These are phyloP conservation scores for Trypanosoma grayi DNA, from an alignment of 208 protist species.

Conservation along the genomic window DNA sequence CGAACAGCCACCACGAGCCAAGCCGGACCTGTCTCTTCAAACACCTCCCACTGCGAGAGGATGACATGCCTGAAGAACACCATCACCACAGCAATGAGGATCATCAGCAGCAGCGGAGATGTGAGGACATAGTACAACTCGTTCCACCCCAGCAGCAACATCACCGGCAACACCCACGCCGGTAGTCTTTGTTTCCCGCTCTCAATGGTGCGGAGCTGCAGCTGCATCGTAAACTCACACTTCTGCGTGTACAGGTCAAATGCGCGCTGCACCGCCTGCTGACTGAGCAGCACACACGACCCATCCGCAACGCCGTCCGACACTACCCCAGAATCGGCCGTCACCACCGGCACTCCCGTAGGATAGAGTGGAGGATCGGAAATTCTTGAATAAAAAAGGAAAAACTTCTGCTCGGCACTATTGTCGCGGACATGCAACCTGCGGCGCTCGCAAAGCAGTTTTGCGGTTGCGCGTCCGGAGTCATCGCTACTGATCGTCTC, in stretches of 20 bases:
- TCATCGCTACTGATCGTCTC: not conserved
- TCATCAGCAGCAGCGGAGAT: conserved; percentile 58
- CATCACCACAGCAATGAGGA: conserved; percentile 40
- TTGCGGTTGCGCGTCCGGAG: not conserved
- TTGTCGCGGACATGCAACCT: conserved; percentile 36
- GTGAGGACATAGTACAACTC: conserved; percentile 79
- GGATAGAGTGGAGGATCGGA: conserved; percentile 21
- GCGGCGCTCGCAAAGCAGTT: conserved; percentile 7
- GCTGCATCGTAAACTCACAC: conserved; percentile 81
- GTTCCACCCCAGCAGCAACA: conserved; percentile 78
- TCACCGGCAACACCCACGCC: conserved; percentile 66
- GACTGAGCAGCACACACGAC: conserved; percentile 60
- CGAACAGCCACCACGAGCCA: conserved; percentile 55
- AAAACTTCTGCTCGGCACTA: conserved; percentile 51
- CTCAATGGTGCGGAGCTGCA: conserved; percentile 72
- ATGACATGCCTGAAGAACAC: conserved; percentile 73
- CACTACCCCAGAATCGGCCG: conserved; percentile 1
- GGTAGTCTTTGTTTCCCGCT: conserved; percentile 57
- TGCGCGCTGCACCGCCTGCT: conserved; percentile 46
- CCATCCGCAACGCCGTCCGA: conserved; percentile 22
- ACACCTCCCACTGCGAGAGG: conserved; percentile 65
- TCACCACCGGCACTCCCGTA: not conserved
- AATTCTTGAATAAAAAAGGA: conserved; percentile 44
- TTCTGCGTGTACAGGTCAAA: conserved; percentile 76
- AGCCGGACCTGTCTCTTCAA: conserved; percentile 69